Evolutionary conservation across 352 stramenopile genomes (phyloP), one percentile per base, ranked within the genome.

Genomic region (Pythium sukuiense): DNA sequence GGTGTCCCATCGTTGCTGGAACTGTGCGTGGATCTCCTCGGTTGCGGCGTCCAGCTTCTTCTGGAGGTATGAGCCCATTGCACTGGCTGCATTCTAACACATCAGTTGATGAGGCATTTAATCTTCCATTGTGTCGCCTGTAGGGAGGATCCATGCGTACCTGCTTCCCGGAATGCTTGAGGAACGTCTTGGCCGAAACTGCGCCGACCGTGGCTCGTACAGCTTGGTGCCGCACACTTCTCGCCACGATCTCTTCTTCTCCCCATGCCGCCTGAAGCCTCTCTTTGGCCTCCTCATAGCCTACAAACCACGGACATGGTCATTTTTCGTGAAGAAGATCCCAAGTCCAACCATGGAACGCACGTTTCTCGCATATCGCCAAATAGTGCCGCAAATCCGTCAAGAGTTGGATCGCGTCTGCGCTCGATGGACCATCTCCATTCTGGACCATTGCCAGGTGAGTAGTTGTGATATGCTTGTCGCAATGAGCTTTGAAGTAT

Each of bases 31-130:
- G 18, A 87, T 72, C 13, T 72, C 64, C 9, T 64, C 69, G 11
- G 79, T 72, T 39, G 71, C 77, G 6, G 65, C 55, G 24, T 78
- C 68, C 4, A 85, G 63, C 39, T 79, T 87, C 61, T 87, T 86
- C 48, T 85, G 76, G 13, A 83, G 59, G 41, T 77, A 80, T 20
- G 48, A 69, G 39, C 48, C 50, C 27, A 72, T 43, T 14, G 59
- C 37, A 8, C 57, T 63, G 7, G 45, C 37, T 30, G 59, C 39
- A 5, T 55, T 53, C 57, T 67, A 46, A 1, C 9, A 55, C 0
- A 58, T 6, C 8, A 11, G 13, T 29, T 27, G 6, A 3, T 45
- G 14, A 45, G 16, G 8, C 4, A n/a, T 30, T 35, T 9, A 35
- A 9, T 35, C 3, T 29, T 33, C 3, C 11, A 26, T 24, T 2